Conservation (phyloP, 2,329 filamentous ascomycete species). For the Neonectria hederae region DNA sequence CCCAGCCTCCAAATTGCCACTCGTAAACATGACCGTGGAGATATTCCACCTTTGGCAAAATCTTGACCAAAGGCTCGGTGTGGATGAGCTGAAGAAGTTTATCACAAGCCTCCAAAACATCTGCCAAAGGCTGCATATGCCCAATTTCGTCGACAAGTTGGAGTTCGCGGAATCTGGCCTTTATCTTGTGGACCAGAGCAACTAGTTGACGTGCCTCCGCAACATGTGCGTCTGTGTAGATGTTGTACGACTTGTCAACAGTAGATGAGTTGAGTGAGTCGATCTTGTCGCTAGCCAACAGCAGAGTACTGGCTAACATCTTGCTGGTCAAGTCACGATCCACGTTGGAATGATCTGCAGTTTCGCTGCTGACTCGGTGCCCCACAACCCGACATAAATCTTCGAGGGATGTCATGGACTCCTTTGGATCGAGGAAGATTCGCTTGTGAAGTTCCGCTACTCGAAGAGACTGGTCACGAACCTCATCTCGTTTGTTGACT, state of each 20-base stretch:
- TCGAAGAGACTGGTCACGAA: slow-evolving; percentile 66
- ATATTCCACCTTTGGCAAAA: slow-evolving; percentile 87
- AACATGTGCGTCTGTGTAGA: slow-evolving; percentile 86
- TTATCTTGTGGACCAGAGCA: slow-evolving; percentile 72
- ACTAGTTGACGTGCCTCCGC: slow-evolving; percentile 79
- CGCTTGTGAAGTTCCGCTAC: slow-evolving; percentile 69
- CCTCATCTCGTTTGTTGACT: slow-evolving; percentile 49
- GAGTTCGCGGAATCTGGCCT: slow-evolving; percentile 77
- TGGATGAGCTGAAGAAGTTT: slow-evolving; percentile 80
- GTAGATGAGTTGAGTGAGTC: slow-evolving; percentile 52
- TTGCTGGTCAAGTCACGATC: slow-evolving; percentile 56
- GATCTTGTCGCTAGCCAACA: slow-evolving; percentile 71
- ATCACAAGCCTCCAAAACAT: slow-evolving; percentile 79
- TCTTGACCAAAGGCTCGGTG: slow-evolving; percentile 84
- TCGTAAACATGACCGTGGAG: slow-evolving; percentile 87
- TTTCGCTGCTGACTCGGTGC: slow-evolving; percentile 47
- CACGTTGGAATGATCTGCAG: slow-evolving; percentile 40
- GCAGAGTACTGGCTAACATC: slow-evolving; percentile 72
- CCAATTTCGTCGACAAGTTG: slow-evolving; percentile 71
- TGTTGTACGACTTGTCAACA: slow-evolving; percentile 72
- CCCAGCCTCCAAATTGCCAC: slow-evolving; percentile 89
- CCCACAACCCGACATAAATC: slow-evolving; percentile 57
- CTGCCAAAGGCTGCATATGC: slow-evolving; percentile 78
- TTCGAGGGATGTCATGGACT: slow-evolving; percentile 54
- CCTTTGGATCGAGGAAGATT: slow-evolving; percentile 58